A percentile compares a stretch with the other conserved stretches of the same genome.
Evolutionary conservation across 768 basidiomycete genomes (phyloP).

Genomic region (Trametes cinnabarina): DNA sequence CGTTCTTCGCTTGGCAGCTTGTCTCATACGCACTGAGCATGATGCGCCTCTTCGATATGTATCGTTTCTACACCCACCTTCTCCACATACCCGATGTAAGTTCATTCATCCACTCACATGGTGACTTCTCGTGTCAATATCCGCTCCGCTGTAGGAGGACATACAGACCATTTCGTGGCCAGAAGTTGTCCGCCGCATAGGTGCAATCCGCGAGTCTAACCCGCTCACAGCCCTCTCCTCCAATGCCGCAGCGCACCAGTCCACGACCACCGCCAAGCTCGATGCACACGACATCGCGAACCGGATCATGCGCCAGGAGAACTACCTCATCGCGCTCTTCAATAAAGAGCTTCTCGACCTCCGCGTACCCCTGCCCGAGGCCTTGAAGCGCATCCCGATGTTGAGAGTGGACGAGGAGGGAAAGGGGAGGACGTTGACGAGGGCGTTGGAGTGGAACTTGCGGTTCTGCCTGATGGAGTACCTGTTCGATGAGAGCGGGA

Average conservation of each 20-base stretch:
- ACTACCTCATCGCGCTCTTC: constrained; percentile 96
- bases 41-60: constrained; percentile 86
- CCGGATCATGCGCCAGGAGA: constrained; percentile 96
- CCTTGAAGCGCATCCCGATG: constrained; percentile 49
- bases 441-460: constrained; percentile 96
- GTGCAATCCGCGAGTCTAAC: constrained; percentile 87
- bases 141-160: constrained; percentile 62
- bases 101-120: constrained; percentile 12
- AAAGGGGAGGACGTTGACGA: constrained; percentile 79
- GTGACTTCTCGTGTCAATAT: background rate
- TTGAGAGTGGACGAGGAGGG: constrained; percentile 41
- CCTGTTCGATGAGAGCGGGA: constrained; percentile 86
- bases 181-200: constrained; percentile 88
- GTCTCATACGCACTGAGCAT: constrained; percentile 73
- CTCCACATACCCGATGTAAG: constrained; percentile 92
- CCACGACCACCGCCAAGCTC: constrained; percentile 71
- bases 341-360: constrained; percentile 95
- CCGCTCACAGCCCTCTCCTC: constrained; percentile 87
- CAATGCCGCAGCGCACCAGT: constrained; percentile 48
- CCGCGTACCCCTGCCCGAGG: constrained; percentile 69
- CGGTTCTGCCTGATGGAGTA: constrained; percentile 95
- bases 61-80: constrained; percentile 92
- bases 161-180: constrained; percentile 98
- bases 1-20: constrained; percentile 89
- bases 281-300: constrained; percentile 99